These are phyloP conservation scores for Leptodontidium sp. DNA, from an alignment of 2,329 filamentous ascomycete genomes.

Conservation along the genomic window DNA sequence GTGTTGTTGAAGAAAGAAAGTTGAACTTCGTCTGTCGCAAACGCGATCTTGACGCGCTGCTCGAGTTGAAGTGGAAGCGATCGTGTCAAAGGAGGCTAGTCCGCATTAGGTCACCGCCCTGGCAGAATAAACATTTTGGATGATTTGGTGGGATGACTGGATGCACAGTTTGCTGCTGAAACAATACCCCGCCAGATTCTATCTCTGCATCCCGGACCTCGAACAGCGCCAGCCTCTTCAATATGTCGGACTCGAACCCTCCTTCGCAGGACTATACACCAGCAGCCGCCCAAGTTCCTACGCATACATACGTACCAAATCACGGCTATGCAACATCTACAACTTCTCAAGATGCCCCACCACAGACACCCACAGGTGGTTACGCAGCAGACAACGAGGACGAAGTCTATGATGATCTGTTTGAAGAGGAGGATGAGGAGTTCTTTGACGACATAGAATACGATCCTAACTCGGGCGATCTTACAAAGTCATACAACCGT, in stretches of 20 bases:
- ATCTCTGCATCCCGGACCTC: neutral
- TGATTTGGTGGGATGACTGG: slow-evolving; percentile 7
- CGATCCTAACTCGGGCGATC: slow-evolving; percentile 67
- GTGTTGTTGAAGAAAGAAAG: neutral
- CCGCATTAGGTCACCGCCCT: neutral
- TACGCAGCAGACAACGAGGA: slow-evolving; percentile 50
- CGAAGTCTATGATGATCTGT: slow-evolving; percentile 55
- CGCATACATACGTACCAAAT: slow-evolving; percentile 58
- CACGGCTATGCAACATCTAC: slow-evolving; percentile 54
- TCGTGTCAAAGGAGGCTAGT: slow-evolving; percentile 1
- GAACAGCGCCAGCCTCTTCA: neutral
- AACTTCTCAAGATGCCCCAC: slow-evolving; percentile 45
- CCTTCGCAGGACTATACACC: slow-evolving; percentile 39
- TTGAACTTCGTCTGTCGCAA: slow-evolving; percentile 4
- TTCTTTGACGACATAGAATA: slow-evolving; percentile 65
- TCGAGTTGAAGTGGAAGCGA: neutral
- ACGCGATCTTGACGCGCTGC: slow-evolving; percentile 19
- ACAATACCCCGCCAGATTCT: slow-evolving; percentile 10
- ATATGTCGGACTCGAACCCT: slow-evolving; percentile 36
- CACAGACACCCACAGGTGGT: slow-evolving; percentile 47
- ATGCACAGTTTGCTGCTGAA: slow-evolving; percentile 18
- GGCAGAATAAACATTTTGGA: slow-evolving; percentile 12
- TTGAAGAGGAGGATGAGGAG: slow-evolving; percentile 69
- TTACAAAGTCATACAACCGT: slow-evolving; percentile 86
- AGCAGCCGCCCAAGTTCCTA: slow-evolving; percentile 55